Evolutionary conservation across 768 basidiomycete species (phyloP).

Genomic region (Serpula lacrymans): DNA sequence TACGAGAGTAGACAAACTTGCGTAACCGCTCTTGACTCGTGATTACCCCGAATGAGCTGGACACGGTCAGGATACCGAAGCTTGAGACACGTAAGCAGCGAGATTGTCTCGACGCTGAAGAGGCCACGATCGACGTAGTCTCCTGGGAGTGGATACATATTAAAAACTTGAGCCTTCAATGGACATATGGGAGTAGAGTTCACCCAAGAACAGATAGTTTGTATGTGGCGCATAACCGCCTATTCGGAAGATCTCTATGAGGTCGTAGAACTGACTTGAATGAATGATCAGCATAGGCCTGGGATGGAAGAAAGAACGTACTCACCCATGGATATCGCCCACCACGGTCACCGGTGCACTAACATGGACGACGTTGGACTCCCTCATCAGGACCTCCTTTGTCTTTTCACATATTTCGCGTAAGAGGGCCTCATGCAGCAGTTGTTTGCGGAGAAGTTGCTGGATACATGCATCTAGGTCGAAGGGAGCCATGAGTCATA

Average conservation of each 20-base stretch:
- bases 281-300: conserved; percentile 30
- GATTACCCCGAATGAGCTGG: conserved; percentile 95
- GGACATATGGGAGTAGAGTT: conserved; percentile 24
- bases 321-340: conserved; percentile 98
- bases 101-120: conserved; percentile 98
- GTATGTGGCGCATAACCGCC: conserved; percentile 95
- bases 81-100: conserved; percentile 93
- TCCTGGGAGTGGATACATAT: conserved; percentile 43
- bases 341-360: conserved; percentile 97
- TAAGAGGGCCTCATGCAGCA: conserved; percentile 89
- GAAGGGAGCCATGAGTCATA: conserved; percentile 68
- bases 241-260: conserved; percentile 98
- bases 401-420: conserved; percentile 99
- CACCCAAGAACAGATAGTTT: conserved; percentile 97
- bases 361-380: conserved; percentile 97
- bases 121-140: conserved; percentile 98
- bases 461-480: conserved; percentile 96
- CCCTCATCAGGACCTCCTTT: conserved; percentile 98
- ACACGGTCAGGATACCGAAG: conserved; percentile 95
- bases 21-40: conserved; percentile 96
- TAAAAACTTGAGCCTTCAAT: background rate
- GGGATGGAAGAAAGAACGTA: conserved; percentile 14
- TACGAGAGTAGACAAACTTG: conserved; percentile 60
- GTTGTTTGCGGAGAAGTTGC: conserved; percentile 86
- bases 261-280: conserved; percentile 96